phyloP scores from a whole-genome alignment of 805 yeast species.

The Starmerella kuoi region DNA sequence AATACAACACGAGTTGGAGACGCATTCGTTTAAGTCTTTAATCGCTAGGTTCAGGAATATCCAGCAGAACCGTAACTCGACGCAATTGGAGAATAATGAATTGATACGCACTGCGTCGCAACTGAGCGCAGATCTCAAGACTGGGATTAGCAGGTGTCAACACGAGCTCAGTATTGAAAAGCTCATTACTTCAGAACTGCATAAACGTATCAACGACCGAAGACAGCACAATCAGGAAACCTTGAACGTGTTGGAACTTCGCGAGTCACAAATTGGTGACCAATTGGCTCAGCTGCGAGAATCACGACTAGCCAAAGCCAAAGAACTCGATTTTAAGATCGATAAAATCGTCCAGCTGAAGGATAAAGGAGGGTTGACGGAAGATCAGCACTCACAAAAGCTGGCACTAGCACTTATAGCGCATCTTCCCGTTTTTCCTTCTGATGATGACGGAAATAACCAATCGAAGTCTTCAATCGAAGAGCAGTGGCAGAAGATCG shows the following conservation, averaged over 20 bases:
- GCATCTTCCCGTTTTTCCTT: neutral
- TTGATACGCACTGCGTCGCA: neutral
- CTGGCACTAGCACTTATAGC: neutral
- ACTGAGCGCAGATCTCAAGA: constrained; percentile 1
- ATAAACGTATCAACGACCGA: neutral
- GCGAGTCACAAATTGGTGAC: neutral
- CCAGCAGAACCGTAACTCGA: neutral
- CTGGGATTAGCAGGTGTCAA: neutral
- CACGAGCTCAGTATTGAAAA: neutral
- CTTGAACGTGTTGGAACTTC: neutral
- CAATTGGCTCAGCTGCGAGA: neutral
- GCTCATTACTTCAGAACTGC: neutral
- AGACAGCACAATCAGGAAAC: neutral
- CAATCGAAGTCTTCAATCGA: neutral
- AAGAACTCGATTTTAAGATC: neutral
- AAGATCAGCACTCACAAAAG: neutral
- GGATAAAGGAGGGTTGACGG: neutral
- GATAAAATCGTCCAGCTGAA: neutral
- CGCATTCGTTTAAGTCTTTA: neutral
- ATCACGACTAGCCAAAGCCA: neutral
- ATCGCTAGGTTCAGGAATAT: neutral
- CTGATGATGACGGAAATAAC: too few relatives aligned
- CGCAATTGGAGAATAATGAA: neutral
- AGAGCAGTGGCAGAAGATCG: neutral
- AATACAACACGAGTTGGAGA: constrained; percentile 1